Evolutionary conservation across 2,329 filamentous ascomycete genomes (phyloP).

Genomic region (Alternaria metachromatica): DNA sequence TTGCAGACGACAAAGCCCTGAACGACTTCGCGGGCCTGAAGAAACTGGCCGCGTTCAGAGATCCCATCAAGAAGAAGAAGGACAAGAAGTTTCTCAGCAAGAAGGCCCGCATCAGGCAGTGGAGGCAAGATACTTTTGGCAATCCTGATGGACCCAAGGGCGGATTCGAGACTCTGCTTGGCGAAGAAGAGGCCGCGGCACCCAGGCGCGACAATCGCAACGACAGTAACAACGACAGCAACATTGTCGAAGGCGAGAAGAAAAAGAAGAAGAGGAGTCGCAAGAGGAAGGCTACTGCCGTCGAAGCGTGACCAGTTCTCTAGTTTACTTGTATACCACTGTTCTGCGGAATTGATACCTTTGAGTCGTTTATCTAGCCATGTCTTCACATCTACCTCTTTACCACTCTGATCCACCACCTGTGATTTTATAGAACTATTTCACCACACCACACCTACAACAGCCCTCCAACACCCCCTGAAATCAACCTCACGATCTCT

Average conservation of each 20-base stretch:
- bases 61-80: constrained; percentile 84
- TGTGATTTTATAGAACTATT: background rate
- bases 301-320: constrained; percentile 9
- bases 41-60: constrained; percentile 89
- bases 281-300: constrained; percentile 26
- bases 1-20: constrained; percentile 82
- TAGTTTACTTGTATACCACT: background rate
- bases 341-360: background rate
- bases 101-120: constrained; percentile 88
- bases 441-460: background rate
- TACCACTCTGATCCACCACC: background rate
- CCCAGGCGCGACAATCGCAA: background rate
- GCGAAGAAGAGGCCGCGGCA: constrained; percentile 11
- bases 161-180: constrained; percentile 45
- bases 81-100: constrained; percentile 90
- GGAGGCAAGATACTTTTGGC: constrained; percentile 75
- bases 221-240: background rate
- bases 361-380: background rate
- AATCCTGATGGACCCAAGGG: constrained; percentile 60
- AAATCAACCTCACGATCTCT: background rate
- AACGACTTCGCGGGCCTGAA: constrained; percentile 94
- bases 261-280: constrained; percentile 37
- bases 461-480: background rate
- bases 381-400: background rate
- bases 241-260: constrained; percentile 29